These are phyloP conservation scores for Pyricularia grisea DNA, from an alignment of 2,329 filamentous ascomycete genomes.

Conservation along the genomic window DNA sequence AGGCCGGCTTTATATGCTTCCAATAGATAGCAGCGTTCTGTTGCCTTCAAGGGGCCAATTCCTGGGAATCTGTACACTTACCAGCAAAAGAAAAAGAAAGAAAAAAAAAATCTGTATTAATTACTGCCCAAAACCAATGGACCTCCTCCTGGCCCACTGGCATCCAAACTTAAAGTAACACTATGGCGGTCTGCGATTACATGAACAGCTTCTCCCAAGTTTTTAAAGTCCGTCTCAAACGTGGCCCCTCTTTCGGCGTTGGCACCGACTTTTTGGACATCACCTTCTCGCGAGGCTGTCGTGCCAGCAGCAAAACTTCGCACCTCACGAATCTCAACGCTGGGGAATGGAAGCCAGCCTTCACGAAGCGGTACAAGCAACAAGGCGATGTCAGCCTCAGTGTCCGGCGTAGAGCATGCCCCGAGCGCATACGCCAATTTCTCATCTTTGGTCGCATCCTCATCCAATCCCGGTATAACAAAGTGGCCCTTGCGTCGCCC, in stretches of 20 bases:
- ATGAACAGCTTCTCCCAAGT: not conserved
- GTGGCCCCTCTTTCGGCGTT: not conserved
- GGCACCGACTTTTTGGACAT: not conserved
- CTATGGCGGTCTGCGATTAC: not conserved
- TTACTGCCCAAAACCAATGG: not conserved
- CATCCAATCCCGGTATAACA: constrained; percentile 35
- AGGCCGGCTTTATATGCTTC: too few species aligned
- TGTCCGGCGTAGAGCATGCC: constrained; percentile 31
- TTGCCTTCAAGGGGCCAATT: too few species aligned
- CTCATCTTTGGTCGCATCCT: constrained; percentile 8
- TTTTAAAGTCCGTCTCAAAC: not conserved
- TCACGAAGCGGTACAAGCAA: constrained; percentile 72
- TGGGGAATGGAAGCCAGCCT: constrained; percentile 69
- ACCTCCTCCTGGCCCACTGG: not conserved
- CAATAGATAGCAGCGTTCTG: too few species aligned
- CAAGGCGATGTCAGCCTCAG: constrained; percentile 53
- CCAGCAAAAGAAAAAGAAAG: too few species aligned
- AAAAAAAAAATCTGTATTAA: not conserved
- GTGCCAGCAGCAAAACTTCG: constrained; percentile 13
- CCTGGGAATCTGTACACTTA: too few species aligned
- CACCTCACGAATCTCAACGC: constrained; percentile 65
- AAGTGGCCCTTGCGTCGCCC: constrained; percentile 76
- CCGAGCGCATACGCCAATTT: constrained; percentile 7
- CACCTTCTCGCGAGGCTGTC: not conserved
- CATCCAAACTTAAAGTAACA: not conserved